Base-by-base conservation (phyloP, 2,329 filamentous ascomycete genomes). In the Penicillium brevicompactum region DNA sequence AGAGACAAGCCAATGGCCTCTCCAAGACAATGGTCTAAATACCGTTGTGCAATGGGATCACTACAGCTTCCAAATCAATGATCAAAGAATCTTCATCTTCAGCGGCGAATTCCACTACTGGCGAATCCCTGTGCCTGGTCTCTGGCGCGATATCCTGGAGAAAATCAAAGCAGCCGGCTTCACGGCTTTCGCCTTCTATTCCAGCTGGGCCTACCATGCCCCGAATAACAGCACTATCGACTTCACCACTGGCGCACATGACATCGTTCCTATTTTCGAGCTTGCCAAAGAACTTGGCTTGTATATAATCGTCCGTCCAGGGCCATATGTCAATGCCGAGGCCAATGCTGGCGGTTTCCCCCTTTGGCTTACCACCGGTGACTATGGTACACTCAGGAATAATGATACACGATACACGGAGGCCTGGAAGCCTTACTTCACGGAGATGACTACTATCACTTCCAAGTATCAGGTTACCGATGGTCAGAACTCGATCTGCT, bases 301-400 rank as follows among this genome's bases (percentile, higher is more conserved):
- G 38, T 84, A 84, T 58, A 76, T 84, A 38, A 79, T 85, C 27
- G 77, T 80, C 1, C 76, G 84, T 0, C 83, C 84, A 0, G 84
- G 85, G 0, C 84, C 84, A 0, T 88, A 87, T 53, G 79, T 85
- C 54, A 88, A 87, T 58, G 85, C 84, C 1, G 86, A 87, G 65
- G 78, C 83, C 3, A 86, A 82, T 58, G 84, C 81, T 1, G 85
- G 86, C 31, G 85, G 85, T 0, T 84, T 86, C 53, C 83, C 85
- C 0, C 72, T 85, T 1, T 88, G 85, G 84, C 68, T 84, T 5
- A 87, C 84, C 0, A 86, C 84, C 0, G 85, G 83, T 58, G 53
- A 70, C 73, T 61, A 75, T 74, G 40, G 69, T 1, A 61, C 62
- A n/a, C 57, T 70, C n/a, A 60, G 69, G 18, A 67, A 71, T 37